Base-by-base conservation (phyloP, 352 stramenopile genomes). In the Pythium pectinolyticum region DNA sequence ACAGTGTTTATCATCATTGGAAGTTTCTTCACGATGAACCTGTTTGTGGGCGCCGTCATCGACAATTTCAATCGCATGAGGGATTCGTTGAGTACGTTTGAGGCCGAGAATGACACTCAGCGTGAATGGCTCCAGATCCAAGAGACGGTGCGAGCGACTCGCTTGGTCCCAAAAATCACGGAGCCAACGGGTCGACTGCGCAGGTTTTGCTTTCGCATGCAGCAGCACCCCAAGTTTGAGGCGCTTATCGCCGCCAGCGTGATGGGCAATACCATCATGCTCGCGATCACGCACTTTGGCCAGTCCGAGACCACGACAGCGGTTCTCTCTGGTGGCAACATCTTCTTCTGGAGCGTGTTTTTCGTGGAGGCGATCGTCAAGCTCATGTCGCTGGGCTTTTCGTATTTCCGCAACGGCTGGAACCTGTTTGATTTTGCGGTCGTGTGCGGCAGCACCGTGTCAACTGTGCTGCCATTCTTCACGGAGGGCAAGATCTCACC, bases 41-140 rank as follows among this genome's bases (percentile, higher is more conserved):
- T 96, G 1, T 96, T 96, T 66, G 83, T 95, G 5, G 89, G 88
- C 24, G 84, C 93, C 0, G 87, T 96, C 27, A 88, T 96, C 46
- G 86, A 96, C 67, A 92, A 95, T 54, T 97, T 96, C 43, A 87
- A 92, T 28, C 67, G 81, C 11, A 78, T 82, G 71, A 54, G 70
- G 40, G 76, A 77, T 40, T 75, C 77, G 31, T 50, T 88, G 31
- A 69, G 72, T 9, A 59, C 62, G 15, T 63, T 54, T 10, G 66
- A 88, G 0, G 56, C 47, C 2, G 76, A 89, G 52, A 95, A 79
- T 20, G 80, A 88, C 19, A 78, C 85, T 1, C 81, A 94, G 63
- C 62, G 85, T 41, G 75, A 87, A 50, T 94, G 83, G 84, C 70
- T 85, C 5, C 73, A 80, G 52, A 80, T 84, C 17, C 73, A 76